Evolutionary conservation across 768 basidiomycete species (phyloP).

Genomic region (Tricholoma matsutake): DNA sequence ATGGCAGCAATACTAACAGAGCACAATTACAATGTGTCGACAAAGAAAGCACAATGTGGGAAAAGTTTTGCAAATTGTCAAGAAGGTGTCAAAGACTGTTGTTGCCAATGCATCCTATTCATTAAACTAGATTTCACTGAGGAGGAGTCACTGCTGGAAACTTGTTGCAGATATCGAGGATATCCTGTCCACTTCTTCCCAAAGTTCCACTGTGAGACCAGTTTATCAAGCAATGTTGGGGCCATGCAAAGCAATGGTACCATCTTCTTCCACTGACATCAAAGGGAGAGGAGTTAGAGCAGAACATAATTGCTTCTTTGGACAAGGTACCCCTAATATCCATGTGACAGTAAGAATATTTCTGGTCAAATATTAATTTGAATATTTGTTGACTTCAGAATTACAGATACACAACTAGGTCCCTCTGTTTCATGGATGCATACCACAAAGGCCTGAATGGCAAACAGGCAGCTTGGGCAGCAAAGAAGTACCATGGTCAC

Average conservation of each 20-base stretch:
- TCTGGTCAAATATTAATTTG: no score
- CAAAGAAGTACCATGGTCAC: no score
- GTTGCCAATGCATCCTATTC: conserved; percentile 22
- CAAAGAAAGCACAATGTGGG: conserved; percentile 17
- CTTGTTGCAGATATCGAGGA: conserved; percentile 5
- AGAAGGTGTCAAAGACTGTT: conserved; percentile 22
- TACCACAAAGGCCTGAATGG: no score
- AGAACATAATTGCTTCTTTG: background rate
- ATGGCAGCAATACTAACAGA: conserved; percentile 34
- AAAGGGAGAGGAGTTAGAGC: conserved; percentile 25
- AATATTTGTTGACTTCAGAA: background rate
- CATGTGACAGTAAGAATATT: background rate
- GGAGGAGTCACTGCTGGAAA: conserved; percentile 12
- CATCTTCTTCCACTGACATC: conserved; percentile 15
- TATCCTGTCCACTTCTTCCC: no score
- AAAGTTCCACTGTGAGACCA: conserved; percentile 30
- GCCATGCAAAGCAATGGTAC: conserved; percentile 27
- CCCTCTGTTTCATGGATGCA: background rate
- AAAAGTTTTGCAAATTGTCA: conserved; percentile 32
- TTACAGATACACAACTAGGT: background rate
- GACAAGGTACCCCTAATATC: background rate
- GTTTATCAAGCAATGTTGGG: conserved; percentile 34
- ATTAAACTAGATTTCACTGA: conserved; percentile 32
- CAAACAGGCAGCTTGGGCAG: no score
- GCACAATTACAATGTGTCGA: conserved; percentile 20